phyloP scores from a whole-genome alignment of 2,329 filamentous ascomycete genomes.

The Clarireedia monteithiana region DNA sequence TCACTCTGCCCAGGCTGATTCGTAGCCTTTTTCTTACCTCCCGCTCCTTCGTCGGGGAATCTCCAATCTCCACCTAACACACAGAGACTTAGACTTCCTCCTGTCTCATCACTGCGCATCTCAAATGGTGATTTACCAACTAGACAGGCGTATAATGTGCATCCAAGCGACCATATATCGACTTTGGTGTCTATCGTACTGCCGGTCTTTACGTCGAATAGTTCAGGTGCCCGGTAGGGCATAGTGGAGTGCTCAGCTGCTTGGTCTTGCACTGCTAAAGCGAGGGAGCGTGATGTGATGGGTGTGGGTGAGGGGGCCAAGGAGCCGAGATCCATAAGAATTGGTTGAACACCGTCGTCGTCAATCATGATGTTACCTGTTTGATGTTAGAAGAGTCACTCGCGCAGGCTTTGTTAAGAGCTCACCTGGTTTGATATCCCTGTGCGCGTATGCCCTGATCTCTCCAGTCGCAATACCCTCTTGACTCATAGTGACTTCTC shows the following conservation, averaged over 20 bases:
- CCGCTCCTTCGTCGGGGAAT: conserved; percentile 79
- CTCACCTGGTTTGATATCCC: conserved; percentile 93
- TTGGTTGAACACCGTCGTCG: conserved; percentile 78
- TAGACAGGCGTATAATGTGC: conserved; percentile 94
- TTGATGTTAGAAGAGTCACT: conserved; percentile 9
- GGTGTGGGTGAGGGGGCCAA: conserved; percentile 79
- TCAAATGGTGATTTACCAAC: conserved; percentile 97
- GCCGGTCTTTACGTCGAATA: conserved; percentile 96
- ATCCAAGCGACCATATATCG: conserved; percentile 95
- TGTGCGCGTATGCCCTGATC: conserved; percentile 77
- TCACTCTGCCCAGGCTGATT: conserved; percentile 28
- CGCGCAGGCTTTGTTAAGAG: not conserved
- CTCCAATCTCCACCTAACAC: conserved; percentile 92
- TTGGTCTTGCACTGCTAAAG: conserved; percentile 85
- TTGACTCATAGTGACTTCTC: conserved; percentile 60
- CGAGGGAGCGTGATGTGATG: conserved; percentile 83
- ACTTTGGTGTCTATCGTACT: conserved; percentile 90
- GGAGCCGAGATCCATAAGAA: conserved; percentile 96
- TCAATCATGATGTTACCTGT: conserved; percentile 95
- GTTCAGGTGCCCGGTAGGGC: conserved; percentile 94
- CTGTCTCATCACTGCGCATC: conserved; percentile 90
- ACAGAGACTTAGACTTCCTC: conserved; percentile 85
- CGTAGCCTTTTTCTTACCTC: conserved; percentile 36
- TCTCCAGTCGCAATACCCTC: conserved; percentile 62
- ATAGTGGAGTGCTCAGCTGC: conserved; percentile 97